These are phyloP conservation scores for Epichloe bromicola DNA, from an alignment of 2,329 filamentous ascomycete genomes.

Conservation along the genomic window DNA sequence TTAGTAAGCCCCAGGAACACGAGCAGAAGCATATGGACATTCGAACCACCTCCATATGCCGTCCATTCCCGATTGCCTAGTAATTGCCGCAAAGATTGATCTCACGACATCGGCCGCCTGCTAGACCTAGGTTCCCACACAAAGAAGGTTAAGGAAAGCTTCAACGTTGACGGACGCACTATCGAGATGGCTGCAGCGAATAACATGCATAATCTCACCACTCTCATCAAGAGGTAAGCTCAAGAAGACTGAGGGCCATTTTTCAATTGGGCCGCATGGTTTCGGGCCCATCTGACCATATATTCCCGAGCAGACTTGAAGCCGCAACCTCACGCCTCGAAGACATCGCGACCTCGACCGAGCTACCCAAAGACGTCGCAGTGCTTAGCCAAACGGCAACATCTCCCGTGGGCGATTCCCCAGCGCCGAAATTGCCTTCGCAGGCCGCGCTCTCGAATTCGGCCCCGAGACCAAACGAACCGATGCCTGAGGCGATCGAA, in stretches of 20 bases:
- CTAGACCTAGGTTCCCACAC: background rate
- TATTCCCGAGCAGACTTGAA: slow-evolving; percentile 56
- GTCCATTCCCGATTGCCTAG: too few relatives aligned
- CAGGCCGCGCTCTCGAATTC: slow-evolving; percentile 18
- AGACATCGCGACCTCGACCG: slow-evolving; percentile 77
- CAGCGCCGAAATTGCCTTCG: slow-evolving; percentile 25
- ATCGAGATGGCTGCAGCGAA: slow-evolving; percentile 54
- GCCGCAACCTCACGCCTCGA: slow-evolving; percentile 92
- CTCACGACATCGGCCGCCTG: background rate
- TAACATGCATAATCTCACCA: slow-evolving; percentile 94
- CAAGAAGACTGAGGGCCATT: background rate
- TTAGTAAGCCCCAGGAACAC: too few relatives aligned
- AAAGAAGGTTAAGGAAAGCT: background rate
- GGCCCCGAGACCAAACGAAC: slow-evolving; percentile 28
- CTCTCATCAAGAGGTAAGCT: slow-evolving; percentile 86
- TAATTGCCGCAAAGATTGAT: background rate
- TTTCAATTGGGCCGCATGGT: background rate
- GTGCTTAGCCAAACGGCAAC: slow-evolving; percentile 27
- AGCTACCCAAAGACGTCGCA: slow-evolving; percentile 40
- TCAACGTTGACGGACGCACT: background rate
- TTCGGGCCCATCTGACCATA: background rate
- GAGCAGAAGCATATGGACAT: too few relatives aligned
- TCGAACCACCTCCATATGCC: too few relatives aligned
- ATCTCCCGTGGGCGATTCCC: slow-evolving; percentile 17
- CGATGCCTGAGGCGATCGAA: slow-evolving; percentile 64